Evolutionary conservation across 257 asterid genomes (phyloP), one percentile per base, ranked within the genome.

Genomic region (Echites panduratus): DNA sequence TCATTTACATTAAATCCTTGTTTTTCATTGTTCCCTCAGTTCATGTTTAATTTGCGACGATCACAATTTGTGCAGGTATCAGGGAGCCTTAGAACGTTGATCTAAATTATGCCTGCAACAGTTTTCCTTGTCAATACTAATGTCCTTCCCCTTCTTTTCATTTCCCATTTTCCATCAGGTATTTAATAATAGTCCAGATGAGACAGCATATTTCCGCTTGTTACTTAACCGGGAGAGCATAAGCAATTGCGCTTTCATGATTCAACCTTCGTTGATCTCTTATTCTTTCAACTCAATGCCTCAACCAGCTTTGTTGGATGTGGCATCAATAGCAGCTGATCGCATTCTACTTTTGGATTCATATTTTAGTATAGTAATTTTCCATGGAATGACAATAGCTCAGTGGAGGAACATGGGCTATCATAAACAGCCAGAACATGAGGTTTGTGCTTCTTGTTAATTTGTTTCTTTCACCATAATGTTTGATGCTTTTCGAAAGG

Each of bases 401-500:
- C 99, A 90, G 54, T 95, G 99, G 99, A 95, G 99, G 81, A 95
- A 90, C 82, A 83, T 88, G 96, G 99, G 96, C 72, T 92, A 89
- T 81, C 99, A 95, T 82, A 87, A 88, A 69, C 97, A 89, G 87
- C 91, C 93, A 20, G 98, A 87, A 71, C 96, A 95, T 66, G 83
- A 86, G 89, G 99, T 95, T 26, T 70, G 78, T 45, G n/a, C n/a
- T n/a, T n/a, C n/a, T n/a, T 57, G 10, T 27, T 65, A 41, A 76
- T 48, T 80, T 32, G 7, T 40, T 74, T 75, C 19, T 76, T 71
- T 29, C 7, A 7, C 32, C n/a, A 11, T 75, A 44, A 35, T 45
- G n/a, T 16, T 35, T 47, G 35, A 66, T 24, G 43, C 17, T 56
- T 19, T 78, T 26, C 71, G 27, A 1, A 1, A n/a, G 49, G 9